Percentiles rank a stretch among this genome's conserved stretches.
Evolutionary conservation across 176 grass and related monocot genomes (phyloP).

Genomic region (Zizania latifolia): DNA sequence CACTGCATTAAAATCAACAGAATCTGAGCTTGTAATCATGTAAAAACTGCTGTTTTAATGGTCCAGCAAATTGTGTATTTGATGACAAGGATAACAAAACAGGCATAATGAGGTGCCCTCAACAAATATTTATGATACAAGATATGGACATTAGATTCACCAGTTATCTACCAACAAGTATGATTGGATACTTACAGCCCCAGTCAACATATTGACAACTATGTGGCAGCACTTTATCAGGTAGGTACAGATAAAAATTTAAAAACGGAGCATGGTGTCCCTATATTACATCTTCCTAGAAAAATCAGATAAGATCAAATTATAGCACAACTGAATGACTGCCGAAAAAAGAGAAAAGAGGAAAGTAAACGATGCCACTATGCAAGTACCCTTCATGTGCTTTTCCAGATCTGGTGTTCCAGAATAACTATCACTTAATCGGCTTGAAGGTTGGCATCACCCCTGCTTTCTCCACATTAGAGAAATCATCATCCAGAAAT

Average conservation of each 20-base stretch:
- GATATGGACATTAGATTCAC: no score
- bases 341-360: neutral
- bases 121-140: no score
- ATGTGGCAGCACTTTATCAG: slow-evolving; percentile 26
- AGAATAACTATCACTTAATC: slow-evolving; percentile 3
- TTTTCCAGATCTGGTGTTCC: slow-evolving; percentile 16
- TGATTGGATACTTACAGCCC: no score
- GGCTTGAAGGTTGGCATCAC: neutral
- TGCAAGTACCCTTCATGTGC: slow-evolving; percentile 7
- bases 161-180: no score
- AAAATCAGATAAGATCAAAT: slow-evolving; percentile 27
- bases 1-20: no score
- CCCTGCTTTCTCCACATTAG: neutral
- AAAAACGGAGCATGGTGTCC: slow-evolving; percentile 19
- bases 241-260: slow-evolving; percentile 37
- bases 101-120: no score
- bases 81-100: no score
- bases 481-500: slow-evolving; percentile 15
- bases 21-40: no score
- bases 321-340: slow-evolving; percentile 3
- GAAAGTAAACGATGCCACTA: slow-evolving; percentile 17
- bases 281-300: slow-evolving; percentile 27
- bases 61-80: no score
- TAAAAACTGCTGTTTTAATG: no score
- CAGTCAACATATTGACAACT: slow-evolving; percentile 14